Percentiles rank a stretch among this genome's conserved stretches.
Evolutionary conservation across 2,329 filamentous ascomycete species (phyloP).

Genomic region (Alternaria longipes): DNA sequence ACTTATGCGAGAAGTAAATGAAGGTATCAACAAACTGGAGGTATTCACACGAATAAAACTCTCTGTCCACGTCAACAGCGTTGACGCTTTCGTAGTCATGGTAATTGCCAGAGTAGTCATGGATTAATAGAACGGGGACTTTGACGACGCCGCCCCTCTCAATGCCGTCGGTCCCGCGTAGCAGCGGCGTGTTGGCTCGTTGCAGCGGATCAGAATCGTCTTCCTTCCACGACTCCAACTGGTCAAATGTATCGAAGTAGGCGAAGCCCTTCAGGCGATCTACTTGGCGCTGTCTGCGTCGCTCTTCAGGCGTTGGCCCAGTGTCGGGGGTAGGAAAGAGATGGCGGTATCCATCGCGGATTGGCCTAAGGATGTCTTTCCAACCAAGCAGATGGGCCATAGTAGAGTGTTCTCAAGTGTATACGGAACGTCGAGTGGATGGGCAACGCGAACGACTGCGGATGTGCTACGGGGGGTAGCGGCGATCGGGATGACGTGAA

Average conservation of each 20-base stretch:
- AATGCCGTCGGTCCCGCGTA: slow-evolving; percentile 28
- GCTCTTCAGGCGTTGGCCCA: slow-evolving; percentile 47
- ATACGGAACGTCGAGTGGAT: not conserved
- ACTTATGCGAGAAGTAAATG: slow-evolving; percentile 60
- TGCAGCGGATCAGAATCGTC: slow-evolving; percentile 48
- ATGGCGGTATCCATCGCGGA: slow-evolving; percentile 52
- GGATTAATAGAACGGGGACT: slow-evolving; percentile 47
- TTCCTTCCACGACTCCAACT: slow-evolving; percentile 48
- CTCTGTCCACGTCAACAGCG: slow-evolving; percentile 36
- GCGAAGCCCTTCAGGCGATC: slow-evolving; percentile 52
- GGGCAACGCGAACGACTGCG: slow-evolving; percentile 8
- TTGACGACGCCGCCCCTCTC: slow-evolving; percentile 13
- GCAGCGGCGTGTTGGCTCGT: slow-evolving; percentile 51
- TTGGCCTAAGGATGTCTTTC: slow-evolving; percentile 53
- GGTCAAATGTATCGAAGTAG: slow-evolving; percentile 54
- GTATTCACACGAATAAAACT: slow-evolving; percentile 55
- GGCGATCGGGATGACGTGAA: slow-evolving; percentile 27
- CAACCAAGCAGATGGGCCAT: slow-evolving; percentile 44
- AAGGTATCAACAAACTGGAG: slow-evolving; percentile 56
- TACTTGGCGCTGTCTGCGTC: slow-evolving; percentile 36
- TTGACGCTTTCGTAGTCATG: slow-evolving; percentile 55
- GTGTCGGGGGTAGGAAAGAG: slow-evolving; percentile 47
- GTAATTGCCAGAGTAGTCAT: slow-evolving; percentile 56
- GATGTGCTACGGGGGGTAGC: slow-evolving; percentile 9
- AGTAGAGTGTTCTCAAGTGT: not conserved